phyloP scores from a whole-genome alignment of 495 filamentous ascomycete species.

The Aspergillus indologenus region DNA sequence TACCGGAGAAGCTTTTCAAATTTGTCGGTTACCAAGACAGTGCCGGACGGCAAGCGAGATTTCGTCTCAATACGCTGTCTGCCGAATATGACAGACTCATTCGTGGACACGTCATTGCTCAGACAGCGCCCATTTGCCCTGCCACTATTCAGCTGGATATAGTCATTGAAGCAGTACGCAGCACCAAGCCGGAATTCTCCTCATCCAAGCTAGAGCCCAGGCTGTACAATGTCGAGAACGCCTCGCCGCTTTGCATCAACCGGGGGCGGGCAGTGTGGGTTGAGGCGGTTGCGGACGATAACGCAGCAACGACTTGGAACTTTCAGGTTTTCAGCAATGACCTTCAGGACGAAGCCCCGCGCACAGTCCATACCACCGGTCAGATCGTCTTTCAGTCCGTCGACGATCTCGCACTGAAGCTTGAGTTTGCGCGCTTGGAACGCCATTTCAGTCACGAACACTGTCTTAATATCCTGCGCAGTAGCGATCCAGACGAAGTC shows the following conservation, averaged over 20 bases:
- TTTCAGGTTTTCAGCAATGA: too few relatives aligned
- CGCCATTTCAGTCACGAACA: slow-evolving; percentile 35
- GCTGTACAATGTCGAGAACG: slow-evolving; percentile 32
- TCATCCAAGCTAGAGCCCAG: slow-evolving; percentile 22
- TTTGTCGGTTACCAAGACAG: slow-evolving; percentile 42
- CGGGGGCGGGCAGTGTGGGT: slow-evolving; percentile 34
- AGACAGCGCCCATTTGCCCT: slow-evolving; percentile 47
- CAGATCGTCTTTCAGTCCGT: too few relatives aligned
- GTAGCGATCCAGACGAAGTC: slow-evolving; percentile 36
- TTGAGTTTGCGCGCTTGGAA: slow-evolving; percentile 39
- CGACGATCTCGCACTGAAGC: not conserved
- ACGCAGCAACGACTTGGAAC: slow-evolving; percentile 16
- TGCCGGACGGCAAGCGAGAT: slow-evolving; percentile 27
- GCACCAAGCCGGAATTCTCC: slow-evolving; percentile 28
- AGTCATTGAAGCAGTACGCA: slow-evolving; percentile 39
- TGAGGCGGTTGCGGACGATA: slow-evolving; percentile 22
- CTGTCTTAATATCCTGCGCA: slow-evolving; percentile 25
- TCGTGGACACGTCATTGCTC: slow-evolving; percentile 39
- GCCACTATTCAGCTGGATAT: slow-evolving; percentile 44
- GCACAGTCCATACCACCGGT: too few relatives aligned
- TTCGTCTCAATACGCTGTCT: slow-evolving; percentile 44
- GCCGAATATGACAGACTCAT: slow-evolving; percentile 35
- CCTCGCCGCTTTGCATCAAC: slow-evolving; percentile 37
- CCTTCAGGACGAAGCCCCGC: too few relatives aligned
- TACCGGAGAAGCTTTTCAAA: slow-evolving; percentile 23